Evolutionary conservation across 2,329 filamentous ascomycete species (phyloP), one percentile per base, ranked within the genome.

Genomic region (Coleophoma eucalyptorum): DNA sequence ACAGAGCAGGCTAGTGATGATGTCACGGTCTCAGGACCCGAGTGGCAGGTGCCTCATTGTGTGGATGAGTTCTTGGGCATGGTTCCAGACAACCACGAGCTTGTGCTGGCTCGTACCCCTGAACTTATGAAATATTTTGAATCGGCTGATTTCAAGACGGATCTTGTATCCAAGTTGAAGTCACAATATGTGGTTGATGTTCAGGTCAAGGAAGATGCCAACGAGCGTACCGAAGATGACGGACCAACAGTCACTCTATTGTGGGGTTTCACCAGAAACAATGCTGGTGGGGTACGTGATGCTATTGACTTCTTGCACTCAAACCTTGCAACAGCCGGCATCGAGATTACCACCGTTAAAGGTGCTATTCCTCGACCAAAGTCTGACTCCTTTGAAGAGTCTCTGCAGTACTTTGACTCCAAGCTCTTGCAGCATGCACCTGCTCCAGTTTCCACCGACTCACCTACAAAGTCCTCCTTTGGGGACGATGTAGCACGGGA

Each of bases 361-460:
- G 94, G 94, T 48, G 86, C 90, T n/a, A 94, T 97, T 58, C 91
- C 93, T 18, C 88, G 94, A n/a, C 94, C 94, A 56, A 97, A 97
- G 74, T 97, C 94, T 1, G 94, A 99, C 69, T 97, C 94, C 0
- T 99, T 99, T 58, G 94, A 99, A 67, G 93, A 99, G 62, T 96
- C 93, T 7, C 79, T 97, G 48, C 93, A 92, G 51, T 97, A 92
- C 74, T 99, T 99, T 65, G 90, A 97, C 67, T 97, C 93, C 2
- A 97, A 97, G 73, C 80, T 99, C 43, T 81, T 99, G 49, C 94
- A 97, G 69, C 91, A 95, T 62, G 92, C 93, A 4, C 91, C 93
- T 34, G 81, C 88, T 4, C 82, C 89, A 1, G 79, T 91, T 16
- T 81, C 83, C 13, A 91, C 89, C 4, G 93, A 97, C 66, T 96